Percentiles rank a stretch among this genome's conserved stretches.
Conservation (phyloP, 345 rosid genomes). For the Atalantia buxifolia region DNA sequence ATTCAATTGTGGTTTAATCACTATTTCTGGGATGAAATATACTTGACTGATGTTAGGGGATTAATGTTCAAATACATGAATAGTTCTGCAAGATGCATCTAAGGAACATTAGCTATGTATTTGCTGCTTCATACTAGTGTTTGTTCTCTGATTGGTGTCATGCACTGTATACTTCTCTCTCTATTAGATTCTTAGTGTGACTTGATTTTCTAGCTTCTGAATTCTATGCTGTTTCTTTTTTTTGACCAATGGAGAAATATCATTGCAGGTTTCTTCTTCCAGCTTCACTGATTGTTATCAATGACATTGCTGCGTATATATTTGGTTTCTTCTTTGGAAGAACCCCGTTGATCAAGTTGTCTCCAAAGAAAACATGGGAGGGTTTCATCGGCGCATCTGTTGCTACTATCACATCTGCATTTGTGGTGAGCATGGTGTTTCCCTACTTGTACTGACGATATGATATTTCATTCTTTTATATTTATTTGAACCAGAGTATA, state of each 20-base stretch:
- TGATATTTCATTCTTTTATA: background rate
- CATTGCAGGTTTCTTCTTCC: constrained; percentile 93
- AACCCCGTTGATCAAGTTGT: constrained; percentile 92
- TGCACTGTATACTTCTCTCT: background rate
- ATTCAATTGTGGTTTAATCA: background rate
- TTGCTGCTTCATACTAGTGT: background rate
- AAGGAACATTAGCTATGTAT: background rate
- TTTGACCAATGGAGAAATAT: constrained; percentile 5
- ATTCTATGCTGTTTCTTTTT: background rate
- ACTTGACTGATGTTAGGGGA: background rate
- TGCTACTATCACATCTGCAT: constrained; percentile 85
- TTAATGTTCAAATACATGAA: background rate
- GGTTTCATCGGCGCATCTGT: constrained; percentile 96
- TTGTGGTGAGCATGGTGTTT: constrained; percentile 52
- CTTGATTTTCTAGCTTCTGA: background rate
- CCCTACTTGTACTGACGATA: background rate
- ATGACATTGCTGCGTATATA: constrained; percentile 84
- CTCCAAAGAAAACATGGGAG: constrained; percentile 99
- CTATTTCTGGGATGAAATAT: background rate
- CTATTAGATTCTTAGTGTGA: background rate
- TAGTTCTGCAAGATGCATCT: background rate
- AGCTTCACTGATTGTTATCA: constrained; percentile 90
- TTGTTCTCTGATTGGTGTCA: background rate
- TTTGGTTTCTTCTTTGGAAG: constrained; percentile 96
- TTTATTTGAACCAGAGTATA: background rate